These are phyloP conservation scores for Inga laurina DNA, from an alignment of 306 rosid genomes.

Conservation along the genomic window DNA sequence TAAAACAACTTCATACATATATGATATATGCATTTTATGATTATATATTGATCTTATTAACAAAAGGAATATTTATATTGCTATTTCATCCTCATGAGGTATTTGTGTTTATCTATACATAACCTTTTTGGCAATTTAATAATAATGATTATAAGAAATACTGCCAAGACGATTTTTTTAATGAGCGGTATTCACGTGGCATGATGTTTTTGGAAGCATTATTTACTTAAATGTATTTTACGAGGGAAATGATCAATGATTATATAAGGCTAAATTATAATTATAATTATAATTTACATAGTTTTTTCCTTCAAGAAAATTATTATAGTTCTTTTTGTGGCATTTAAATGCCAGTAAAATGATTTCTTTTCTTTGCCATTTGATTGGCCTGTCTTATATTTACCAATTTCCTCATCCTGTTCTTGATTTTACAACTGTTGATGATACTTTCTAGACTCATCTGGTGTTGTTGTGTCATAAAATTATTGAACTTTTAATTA, in stretches of 20 bases:
- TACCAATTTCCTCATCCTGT: neutral
- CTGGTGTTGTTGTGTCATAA: neutral
- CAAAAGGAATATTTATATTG: no score
- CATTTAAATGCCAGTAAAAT: neutral
- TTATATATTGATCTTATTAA: no score
- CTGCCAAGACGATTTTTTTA: no score
- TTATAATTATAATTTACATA: neutral
- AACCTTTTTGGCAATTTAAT: no score
- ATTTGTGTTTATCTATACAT: no score
- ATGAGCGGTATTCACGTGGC: no score
- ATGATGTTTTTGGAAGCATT: neutral
- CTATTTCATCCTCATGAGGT: no score
- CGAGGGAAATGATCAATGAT: neutral
- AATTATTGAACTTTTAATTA: neutral
- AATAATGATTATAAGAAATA: no score
- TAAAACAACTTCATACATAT: neutral
- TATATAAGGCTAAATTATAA: neutral
- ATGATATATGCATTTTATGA: neutral
- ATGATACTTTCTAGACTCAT: neutral
- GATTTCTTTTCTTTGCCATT: neutral
- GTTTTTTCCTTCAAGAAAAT: neutral
- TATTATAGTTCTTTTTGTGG: neutral
- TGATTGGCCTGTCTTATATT: neutral
- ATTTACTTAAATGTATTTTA: neutral
- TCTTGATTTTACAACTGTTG: neutral